Conservation (phyloP, 164 flowering plant species). For the Vitis labrusca region DNA sequence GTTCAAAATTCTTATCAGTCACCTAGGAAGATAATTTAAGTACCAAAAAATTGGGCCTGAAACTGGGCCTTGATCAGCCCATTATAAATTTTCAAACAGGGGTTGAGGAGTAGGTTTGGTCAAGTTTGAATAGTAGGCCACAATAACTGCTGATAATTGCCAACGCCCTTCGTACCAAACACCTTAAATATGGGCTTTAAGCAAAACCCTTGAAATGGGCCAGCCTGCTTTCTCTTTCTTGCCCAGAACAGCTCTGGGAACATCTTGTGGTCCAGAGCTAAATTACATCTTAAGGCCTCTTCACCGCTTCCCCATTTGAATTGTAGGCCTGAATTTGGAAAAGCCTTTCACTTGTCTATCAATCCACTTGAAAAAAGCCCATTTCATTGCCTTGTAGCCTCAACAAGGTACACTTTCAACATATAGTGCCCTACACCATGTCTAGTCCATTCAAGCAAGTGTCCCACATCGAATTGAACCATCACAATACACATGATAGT, state of each 20-base stretch:
- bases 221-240: neutral
- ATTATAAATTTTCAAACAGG: too few relatives aligned
- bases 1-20: too few relatives aligned
- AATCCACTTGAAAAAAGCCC: too few relatives aligned
- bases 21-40: too few relatives aligned
- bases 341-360: too few relatives aligned
- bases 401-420: neutral
- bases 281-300: neutral
- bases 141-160: neutral
- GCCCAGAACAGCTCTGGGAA: neutral
- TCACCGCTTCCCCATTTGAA: neutral
- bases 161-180: neutral
- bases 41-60: too few relatives aligned
- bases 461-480: neutral
- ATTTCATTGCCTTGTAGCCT: too few relatives aligned
- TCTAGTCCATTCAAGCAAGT: neutral
- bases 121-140: neutral
- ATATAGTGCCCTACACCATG: neutral
- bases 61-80: too few relatives aligned
- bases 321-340: constrained; percentile 8
- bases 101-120: neutral
- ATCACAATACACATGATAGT: too few relatives aligned
- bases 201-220: neutral
- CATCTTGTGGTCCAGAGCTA: neutral
- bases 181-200: neutral